Evolutionary conservation across 495 filamentous ascomycete species (phyloP), one percentile per base, ranked within the genome.

Genomic region (Trichoderma gamsii): DNA sequence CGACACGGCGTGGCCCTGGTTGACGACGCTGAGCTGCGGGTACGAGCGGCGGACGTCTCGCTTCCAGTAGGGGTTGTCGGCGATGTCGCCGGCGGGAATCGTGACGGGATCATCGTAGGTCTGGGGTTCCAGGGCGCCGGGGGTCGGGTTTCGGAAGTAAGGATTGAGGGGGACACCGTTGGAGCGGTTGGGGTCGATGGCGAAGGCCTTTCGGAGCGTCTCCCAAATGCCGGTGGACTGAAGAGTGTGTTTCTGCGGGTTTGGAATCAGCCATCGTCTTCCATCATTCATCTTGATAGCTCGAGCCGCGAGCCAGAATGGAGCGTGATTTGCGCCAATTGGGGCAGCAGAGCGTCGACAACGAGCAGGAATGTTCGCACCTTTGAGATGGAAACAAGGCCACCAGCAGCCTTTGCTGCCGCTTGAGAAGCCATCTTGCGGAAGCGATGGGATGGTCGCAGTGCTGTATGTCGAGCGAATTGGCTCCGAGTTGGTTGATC

Each of bases 61-160:
- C 81, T 96, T 96, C 91, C 92, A 99, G 86, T 99, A 99, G 49
- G 95, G 87, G 79, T 99, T 99, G 75, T 96, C 95, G 72, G 95
- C 95, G 70, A 99, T 87, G 78, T 99, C 95, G 67, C 87, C 93
- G 3, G 95, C 91, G n/a, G 96, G 95, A 0, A 90, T 43, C 15
- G 94, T 97, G 64, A 96, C 91, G 18, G 93, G 93, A 75, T 98
- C 96, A 76, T 91, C 87, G 80, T 97, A 99, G 35, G 77, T 76
- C 27, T 84, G 74, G 32, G 96, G 93, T 72, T 92, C 88, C 75
- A 89, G 81, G 70, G 85, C 82, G 70, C 92, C 95, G 8, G 96
- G 96, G 0, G 93, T 80, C 46, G 95, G 94, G 76, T 91, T 89
- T 69, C 96, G 93, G 84, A 85, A 97, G 80, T 94, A 89, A 27